phyloP scores from a whole-genome alignment of 2,329 filamentous ascomycete genomes.

The Incumbomyces delicatus region DNA sequence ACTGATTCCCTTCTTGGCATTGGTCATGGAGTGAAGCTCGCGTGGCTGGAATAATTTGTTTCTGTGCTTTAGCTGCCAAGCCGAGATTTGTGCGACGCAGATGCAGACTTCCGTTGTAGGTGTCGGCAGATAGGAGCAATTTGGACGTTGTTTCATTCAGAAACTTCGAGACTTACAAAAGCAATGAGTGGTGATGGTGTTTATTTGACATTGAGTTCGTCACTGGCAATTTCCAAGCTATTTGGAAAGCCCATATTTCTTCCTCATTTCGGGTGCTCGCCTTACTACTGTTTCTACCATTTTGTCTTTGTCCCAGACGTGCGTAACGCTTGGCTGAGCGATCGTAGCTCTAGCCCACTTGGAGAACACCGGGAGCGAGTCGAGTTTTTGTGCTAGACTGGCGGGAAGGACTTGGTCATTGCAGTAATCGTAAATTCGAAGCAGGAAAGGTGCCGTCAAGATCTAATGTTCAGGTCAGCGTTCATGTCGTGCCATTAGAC shows the following conservation, averaged over 20 bases:
- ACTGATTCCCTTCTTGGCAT: too few relatives aligned
- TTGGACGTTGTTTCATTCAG: too few relatives aligned
- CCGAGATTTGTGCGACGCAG: not conserved
- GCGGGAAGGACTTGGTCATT: conserved; percentile 40
- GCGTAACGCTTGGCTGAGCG: conserved; percentile 55
- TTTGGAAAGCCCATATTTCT: conserved; percentile 27
- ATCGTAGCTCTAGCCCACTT: conserved; percentile 56
- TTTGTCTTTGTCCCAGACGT: conserved; percentile 48
- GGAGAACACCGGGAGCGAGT: conserved; percentile 49
- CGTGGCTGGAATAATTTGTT: not conserved
- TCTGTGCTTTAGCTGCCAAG: not conserved
- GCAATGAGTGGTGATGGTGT: too few relatives aligned
- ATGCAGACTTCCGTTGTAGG: not conserved
- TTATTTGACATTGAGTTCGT: not conserved
- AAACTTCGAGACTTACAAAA: too few relatives aligned
- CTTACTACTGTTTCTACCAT: conserved; percentile 30
- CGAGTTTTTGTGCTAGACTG: conserved; percentile 39
- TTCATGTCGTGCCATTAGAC: not conserved
- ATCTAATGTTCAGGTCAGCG: conserved; percentile 33
- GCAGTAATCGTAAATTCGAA: conserved; percentile 48
- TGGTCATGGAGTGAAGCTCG: not conserved
- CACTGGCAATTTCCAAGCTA: not conserved
- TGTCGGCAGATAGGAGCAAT: too few relatives aligned
- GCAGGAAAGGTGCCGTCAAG: conserved; percentile 55
- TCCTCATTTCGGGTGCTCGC: conserved; percentile 24